Evolutionary conservation across 176 grass and related monocot species (phyloP), one percentile per base, ranked within the genome.

Genomic region (Aegilops bicornis): DNA sequence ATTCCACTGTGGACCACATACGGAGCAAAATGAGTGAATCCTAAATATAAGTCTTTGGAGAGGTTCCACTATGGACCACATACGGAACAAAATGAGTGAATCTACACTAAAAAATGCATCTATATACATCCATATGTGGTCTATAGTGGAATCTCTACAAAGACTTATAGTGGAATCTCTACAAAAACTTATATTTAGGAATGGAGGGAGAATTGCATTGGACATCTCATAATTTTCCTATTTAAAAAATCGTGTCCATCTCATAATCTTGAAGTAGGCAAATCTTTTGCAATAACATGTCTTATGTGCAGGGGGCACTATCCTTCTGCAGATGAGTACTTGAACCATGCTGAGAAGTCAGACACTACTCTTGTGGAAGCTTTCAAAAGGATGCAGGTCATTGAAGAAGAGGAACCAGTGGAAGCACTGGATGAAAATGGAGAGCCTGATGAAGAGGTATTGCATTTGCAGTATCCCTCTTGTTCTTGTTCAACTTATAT

Each of bases 381-480:
- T 84, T 99, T 99, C 84, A 99, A 94, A 90, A 84, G 42, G 37
- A 94, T 99, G 92, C 97, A 91, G 83, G 82, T 96, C 54, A 68
- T 32, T 87, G 88, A 99, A 86, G 90, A 99, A 24, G 94, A 89
- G 56, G 68, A 83, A 40, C 83, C 83, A 64, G 70, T 81, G 82
- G 97, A 96, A 82, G 87, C 69, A 69, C 48, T 58, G 7, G 80
- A 89, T 87, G 94, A 96, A 91, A 92, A 91, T 85, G 89, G 89
- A 54, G 92, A 93, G 33, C 86, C 72, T 80, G 90, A 85, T 68
- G 79, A 89, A 69, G 88, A 94, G 92, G 94, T 96, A 91, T 56
- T 65, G 10, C 37, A 79, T 81, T 25, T 76, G 64, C 30, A 78
- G 64, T 70, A 45, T 4, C 5, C 87, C 36, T 87, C 27, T 76